These are phyloP conservation scores for Pseudopithomyces chartarum DNA, from an alignment of 2,329 filamentous ascomycete species.

Conservation along the genomic window DNA sequence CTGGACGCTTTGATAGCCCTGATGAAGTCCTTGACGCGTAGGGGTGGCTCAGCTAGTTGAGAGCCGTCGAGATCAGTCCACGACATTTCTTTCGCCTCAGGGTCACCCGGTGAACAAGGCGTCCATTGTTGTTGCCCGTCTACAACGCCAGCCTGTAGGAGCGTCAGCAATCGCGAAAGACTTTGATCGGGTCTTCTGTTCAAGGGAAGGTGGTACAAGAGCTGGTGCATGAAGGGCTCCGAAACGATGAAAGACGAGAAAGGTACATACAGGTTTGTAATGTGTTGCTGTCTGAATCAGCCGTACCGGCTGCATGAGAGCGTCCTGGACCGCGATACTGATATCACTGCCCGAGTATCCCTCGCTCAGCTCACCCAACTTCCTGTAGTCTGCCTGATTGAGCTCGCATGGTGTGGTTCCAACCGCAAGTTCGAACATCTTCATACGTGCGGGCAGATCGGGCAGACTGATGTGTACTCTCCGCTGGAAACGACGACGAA, in stretches of 20 bases:
- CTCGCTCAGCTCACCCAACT: slow-evolving; percentile 80
- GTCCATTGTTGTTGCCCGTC: slow-evolving; percentile 73
- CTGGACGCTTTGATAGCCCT: slow-evolving; percentile 86
- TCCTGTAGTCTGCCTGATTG: slow-evolving; percentile 75
- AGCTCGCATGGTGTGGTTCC: slow-evolving; percentile 89
- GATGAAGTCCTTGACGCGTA: slow-evolving; percentile 89
- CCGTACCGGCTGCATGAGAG: slow-evolving; percentile 94
- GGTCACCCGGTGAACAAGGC: slow-evolving; percentile 91
- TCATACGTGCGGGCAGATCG: slow-evolving; percentile 83
- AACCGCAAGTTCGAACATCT: slow-evolving; percentile 95
- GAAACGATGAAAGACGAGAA: neutral
- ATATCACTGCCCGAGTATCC: slow-evolving; percentile 98
- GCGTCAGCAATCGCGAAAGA: neutral
- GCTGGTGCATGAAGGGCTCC: too few relatives aligned
- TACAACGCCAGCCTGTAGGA: slow-evolving; percentile 62
- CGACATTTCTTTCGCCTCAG: slow-evolving; percentile 86
- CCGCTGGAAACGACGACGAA: slow-evolving; percentile 92
- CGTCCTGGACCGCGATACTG: slow-evolving; percentile 91
- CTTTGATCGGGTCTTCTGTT: neutral
- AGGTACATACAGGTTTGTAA: slow-evolving; percentile 78
- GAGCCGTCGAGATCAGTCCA: slow-evolving; percentile 89
- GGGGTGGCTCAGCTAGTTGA: slow-evolving; percentile 80
- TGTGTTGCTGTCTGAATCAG: slow-evolving; percentile 98
- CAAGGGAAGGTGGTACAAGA: neutral
- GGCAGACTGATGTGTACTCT: slow-evolving; percentile 94